These are phyloP conservation scores for Furcasterigmium furcatum DNA, from an alignment of 2,329 filamentous ascomycete genomes.

Conservation along the genomic window DNA sequence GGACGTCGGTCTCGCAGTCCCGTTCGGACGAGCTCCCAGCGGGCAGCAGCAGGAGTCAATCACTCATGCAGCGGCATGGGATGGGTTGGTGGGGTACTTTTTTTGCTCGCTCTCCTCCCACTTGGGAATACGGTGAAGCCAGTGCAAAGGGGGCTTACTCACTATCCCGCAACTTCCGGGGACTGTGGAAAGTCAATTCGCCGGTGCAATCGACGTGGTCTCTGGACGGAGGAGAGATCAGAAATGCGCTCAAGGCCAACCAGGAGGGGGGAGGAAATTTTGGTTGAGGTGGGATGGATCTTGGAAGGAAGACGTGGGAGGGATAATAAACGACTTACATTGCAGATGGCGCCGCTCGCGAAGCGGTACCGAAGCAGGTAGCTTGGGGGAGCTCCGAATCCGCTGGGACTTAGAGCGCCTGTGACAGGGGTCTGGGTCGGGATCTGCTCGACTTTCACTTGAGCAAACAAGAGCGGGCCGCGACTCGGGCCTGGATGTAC, in stretches of 20 bases:
- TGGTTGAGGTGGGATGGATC: conserved; percentile 3
- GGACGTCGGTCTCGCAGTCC: background rate
- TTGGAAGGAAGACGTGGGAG: conserved; percentile 3
- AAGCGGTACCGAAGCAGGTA: too few species aligned
- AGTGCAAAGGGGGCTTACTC: background rate
- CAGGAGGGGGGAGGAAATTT: conserved; percentile 6
- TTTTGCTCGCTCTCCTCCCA: background rate
- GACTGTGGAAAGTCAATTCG: background rate
- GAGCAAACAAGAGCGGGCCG: too few species aligned
- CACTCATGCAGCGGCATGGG: too few species aligned
- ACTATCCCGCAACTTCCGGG: background rate
- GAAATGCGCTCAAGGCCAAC: too few species aligned
- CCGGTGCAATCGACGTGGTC: too few species aligned
- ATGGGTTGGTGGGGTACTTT: background rate
- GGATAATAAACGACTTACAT: background rate
- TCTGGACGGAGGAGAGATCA: background rate
- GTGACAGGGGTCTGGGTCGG: too few species aligned
- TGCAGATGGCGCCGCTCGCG: too few species aligned
- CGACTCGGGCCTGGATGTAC: too few species aligned
- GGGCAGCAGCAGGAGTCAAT: too few species aligned
- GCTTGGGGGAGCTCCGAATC: too few species aligned
- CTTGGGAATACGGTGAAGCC: background rate
- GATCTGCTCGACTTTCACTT: too few species aligned
- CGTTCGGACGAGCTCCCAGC: background rate
- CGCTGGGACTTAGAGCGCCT: too few species aligned